Conservation (phyloP, 2,329 filamentous ascomycete species). For the Ilyonectria robusta region DNA sequence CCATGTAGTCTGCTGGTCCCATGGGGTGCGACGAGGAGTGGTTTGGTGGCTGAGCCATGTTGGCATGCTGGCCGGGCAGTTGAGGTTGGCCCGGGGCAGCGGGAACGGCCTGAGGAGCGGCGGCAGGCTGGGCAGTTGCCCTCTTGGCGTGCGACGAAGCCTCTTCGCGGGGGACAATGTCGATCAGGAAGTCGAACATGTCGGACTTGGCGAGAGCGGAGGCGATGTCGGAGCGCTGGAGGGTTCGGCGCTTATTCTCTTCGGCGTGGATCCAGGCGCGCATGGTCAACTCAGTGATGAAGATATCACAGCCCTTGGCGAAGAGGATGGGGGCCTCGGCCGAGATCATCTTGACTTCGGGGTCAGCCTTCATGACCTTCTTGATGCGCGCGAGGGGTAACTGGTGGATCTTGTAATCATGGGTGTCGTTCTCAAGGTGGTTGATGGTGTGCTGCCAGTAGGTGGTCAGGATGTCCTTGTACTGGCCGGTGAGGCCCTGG, state of each 20-base stretch:
- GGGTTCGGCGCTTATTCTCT: slow-evolving; percentile 96
- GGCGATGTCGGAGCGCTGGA: slow-evolving; percentile 96
- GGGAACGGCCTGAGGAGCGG: slow-evolving; percentile 60
- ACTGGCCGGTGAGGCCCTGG: slow-evolving; percentile 91
- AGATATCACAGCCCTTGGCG: slow-evolving; percentile 98
- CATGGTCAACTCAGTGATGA: slow-evolving; percentile 99
- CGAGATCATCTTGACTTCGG: slow-evolving; percentile 99
- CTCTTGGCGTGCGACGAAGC: slow-evolving; percentile 89
- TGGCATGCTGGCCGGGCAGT: slow-evolving; percentile 67
- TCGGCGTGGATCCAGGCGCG: slow-evolving; percentile 99
- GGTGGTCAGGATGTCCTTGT: slow-evolving; percentile 97
- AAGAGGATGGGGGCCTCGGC: slow-evolving; percentile 98
- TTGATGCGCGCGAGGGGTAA: slow-evolving; percentile 98
- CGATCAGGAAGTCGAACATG: slow-evolving; percentile 99
- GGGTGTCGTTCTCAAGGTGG: slow-evolving; percentile 92
- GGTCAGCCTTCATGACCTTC: slow-evolving; percentile 99
- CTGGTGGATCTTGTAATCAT: slow-evolving; percentile 99
- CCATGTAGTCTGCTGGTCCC: slow-evolving; percentile 74
- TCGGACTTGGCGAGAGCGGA: slow-evolving; percentile 96
- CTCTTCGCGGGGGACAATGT: slow-evolving; percentile 97
- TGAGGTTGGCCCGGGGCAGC: slow-evolving; percentile 65
- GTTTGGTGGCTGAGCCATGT: slow-evolving; percentile 68
- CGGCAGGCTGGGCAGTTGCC: slow-evolving; percentile 66
- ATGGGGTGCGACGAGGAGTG: slow-evolving; percentile 70
- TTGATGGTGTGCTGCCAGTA: slow-evolving; percentile 99